These are phyloP conservation scores for Cladophialophora chaetospira DNA, from an alignment of 2,329 filamentous ascomycete species.

Conservation along the genomic window DNA sequence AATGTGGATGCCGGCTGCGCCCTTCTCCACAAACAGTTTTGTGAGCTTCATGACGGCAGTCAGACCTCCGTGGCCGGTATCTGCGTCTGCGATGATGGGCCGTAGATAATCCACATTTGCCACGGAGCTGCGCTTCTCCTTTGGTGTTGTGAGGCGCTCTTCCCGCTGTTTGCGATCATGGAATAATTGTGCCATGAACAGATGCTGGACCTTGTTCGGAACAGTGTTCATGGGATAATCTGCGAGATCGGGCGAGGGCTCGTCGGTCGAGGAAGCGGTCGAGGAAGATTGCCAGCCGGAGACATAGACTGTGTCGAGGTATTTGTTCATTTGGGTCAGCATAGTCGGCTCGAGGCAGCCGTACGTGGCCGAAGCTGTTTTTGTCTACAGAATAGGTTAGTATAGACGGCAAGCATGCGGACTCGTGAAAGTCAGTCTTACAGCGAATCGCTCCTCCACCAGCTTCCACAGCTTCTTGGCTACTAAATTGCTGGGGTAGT, in stretches of 20 bases:
- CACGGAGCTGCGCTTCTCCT: constrained; percentile 69
- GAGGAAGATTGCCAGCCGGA: constrained; percentile 99
- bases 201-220: constrained; percentile 94
- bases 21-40: constrained; percentile 95
- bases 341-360: constrained; percentile 97
- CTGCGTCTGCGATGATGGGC: constrained; percentile 93
- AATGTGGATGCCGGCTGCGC: constrained; percentile 96
- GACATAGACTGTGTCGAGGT: constrained; percentile 96
- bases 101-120: constrained; percentile 90
- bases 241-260: constrained; percentile 95
- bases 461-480: constrained; percentile 95
- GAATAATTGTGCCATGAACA: constrained; percentile 98
- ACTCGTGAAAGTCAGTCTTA: constrained; percentile 44
- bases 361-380: constrained; percentile 90
- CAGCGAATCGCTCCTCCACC: constrained; percentile 82
- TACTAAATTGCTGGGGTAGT: constrained; percentile 86
- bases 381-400: constrained; percentile 57
- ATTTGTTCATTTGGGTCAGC: constrained; percentile 99
- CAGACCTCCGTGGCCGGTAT: constrained; percentile 94
- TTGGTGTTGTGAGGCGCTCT: constrained; percentile 78
- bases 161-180: constrained; percentile 99
- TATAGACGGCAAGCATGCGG: no score
- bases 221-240: constrained; percentile 98
- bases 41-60: constrained; percentile 99
- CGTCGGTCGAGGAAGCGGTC: constrained; percentile 90